Evolutionary conservation across 495 filamentous ascomycete genomes (phyloP).

Genomic region (Wilcoxina mikolae): DNA sequence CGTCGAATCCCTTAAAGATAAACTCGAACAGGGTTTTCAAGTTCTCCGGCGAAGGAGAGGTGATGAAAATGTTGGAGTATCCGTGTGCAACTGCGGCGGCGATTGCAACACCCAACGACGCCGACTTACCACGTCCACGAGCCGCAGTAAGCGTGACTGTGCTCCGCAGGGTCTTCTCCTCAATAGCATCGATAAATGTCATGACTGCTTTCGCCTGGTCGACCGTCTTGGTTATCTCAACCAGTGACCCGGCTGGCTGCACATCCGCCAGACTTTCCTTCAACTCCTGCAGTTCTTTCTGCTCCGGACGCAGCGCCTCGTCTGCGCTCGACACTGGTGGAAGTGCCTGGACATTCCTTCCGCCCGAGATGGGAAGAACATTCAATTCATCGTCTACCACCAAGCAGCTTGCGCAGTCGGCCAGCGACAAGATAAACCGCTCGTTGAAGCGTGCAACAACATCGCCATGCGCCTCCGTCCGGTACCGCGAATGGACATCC

Average conservation of each 20-base stretch:
- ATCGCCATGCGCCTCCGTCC: constrained; percentile 92
- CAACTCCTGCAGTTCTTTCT: constrained; percentile 67
- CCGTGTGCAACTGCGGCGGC: constrained; percentile 89
- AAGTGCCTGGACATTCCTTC: constrained; percentile 74
- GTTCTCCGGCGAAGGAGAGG: constrained; percentile 94
- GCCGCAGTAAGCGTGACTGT: constrained; percentile 90
- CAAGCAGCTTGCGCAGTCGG: constrained; percentile 83
- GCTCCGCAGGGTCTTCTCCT: constrained; percentile 85
- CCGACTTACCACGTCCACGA: constrained; percentile 92
- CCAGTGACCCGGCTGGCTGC: constrained; percentile 68
- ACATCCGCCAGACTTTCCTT: constrained; percentile 77
- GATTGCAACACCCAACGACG: constrained; percentile 83
- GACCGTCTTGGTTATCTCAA: constrained; percentile 71
- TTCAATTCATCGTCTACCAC: constrained; percentile 98
- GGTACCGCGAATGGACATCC: constrained; percentile 93
- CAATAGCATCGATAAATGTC: constrained; percentile 90
- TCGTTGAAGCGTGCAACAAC: constrained; percentile 96
- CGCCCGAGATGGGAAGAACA: constrained; percentile 91
- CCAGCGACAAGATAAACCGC: constrained; percentile 87
- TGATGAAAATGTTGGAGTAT: constrained; percentile 99
- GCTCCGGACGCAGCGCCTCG: constrained; percentile 46
- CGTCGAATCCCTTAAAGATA: constrained; percentile 96
- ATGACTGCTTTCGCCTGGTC: constrained; percentile 92
- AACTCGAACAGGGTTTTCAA: constrained; percentile 98
- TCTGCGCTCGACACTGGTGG: constrained; percentile 54